Evolutionary conservation across 176 grass and related monocot genomes (phyloP), one percentile per base, ranked within the genome.

Genomic region (Panicum miliaceum): DNA sequence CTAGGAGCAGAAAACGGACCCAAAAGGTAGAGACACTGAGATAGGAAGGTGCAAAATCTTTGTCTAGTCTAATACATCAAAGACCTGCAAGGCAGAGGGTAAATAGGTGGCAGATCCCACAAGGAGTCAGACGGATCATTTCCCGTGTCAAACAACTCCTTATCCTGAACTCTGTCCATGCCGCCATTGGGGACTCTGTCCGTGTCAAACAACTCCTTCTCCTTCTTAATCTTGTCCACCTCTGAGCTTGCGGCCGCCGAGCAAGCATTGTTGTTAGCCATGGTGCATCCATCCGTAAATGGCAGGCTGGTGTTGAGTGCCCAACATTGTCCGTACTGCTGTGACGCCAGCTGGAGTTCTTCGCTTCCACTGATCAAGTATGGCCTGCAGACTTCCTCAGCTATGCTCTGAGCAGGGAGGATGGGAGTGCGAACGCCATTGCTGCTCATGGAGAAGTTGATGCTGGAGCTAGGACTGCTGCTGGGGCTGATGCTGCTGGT

Each of bases 61-160:
- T 26, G 38, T 75, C 35, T 68, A 51, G 8, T 65, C 64, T 90
- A 89, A 72, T 75, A 84, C 89, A 90, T 84, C 25, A 90, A 60
- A 1, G 81, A 87, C 65, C 77, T 90, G 81, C 91, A 87, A 8
- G 84, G 78, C 26, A 90, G 47, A 4, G 86, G 91, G 66, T 72
- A 90, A 10, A 90, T 83, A n/a, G 91, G 87, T 10, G 84, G 87
- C 25, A 92, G 77, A 81, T 92, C 87, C 91, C 91, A 93, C 36
- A 90, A 76, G 15, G 77, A 87, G 50, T 93, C 91, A 16, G 70
- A 81, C 6, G 81, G 70, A 84, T 92, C 91, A 35, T 47, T 89
- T 20, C 81, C 87, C 0, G 71, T 52, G 26, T 87, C 87, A 41
- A 82, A 68, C 15, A 71, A 43, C 18, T 90, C 84, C 57, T 77